Base-by-base conservation (phyloP, 176 grass and related monocot species). In the Chloris gayana region DNA sequence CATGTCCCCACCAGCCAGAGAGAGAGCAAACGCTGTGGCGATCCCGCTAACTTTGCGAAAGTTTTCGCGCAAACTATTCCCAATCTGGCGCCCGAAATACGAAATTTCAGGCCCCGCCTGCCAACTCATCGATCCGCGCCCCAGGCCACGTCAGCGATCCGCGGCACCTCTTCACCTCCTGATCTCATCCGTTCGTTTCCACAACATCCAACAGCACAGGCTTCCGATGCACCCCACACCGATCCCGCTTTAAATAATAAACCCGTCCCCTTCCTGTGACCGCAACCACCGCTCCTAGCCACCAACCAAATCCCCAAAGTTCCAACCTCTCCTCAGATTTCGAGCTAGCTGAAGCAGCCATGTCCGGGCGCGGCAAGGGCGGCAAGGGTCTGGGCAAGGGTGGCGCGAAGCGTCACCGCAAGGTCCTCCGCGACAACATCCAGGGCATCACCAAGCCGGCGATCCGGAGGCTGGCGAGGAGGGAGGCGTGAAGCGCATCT, bases 371-470 rank as follows among this genome's bases (percentile, higher is more conserved):
- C 67, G 89, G 89, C 47, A 91, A 91, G 89, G 89, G 89, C 22
- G 89, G 89, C 71, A 91, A 91, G 89, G 89, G 89, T 25, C 62
- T 91, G 17, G 89, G 89, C 67, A 91, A 91, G 82, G 89, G 85
- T 24, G 89, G 89, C 76, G 87, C 87, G 15, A 88, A 88, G 87
- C 76, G 87, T 8, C 91, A 93, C 39, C 91, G 87, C 19, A 93
- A 93, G 82, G 91, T 93, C 6, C 91, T 93, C 5, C 91, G 85
- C 56, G 91, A 93, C 69, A 93, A 93, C 74, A 93, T 93, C 74
- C 91, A 93, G 81, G 91, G 91, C 74, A 93, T 93, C 85, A 93
- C 91, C 37, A 90, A 93, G 85, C 91, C 91, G 44, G 91, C 91
- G 25, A 93, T 93, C 69, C 82, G 87, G 42, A 53, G 91, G 29